These are phyloP conservation scores for Verticillium longisporum DNA, from an alignment of 2,329 filamentous ascomycete genomes.

Conservation along the genomic window DNA sequence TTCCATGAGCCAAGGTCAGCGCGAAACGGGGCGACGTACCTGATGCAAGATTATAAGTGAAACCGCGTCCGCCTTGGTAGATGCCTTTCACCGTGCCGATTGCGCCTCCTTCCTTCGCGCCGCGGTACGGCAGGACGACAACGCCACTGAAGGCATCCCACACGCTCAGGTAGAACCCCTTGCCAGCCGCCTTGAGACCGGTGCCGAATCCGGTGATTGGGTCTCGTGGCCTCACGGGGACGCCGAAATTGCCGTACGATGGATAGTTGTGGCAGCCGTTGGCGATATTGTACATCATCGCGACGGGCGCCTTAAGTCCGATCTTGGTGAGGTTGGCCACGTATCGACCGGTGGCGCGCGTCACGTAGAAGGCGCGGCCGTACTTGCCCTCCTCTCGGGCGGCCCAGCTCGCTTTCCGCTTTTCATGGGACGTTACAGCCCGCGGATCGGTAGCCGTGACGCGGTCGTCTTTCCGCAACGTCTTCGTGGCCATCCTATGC, in stretches of 20 bases:
- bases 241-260: slow-evolving; percentile 56
- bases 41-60: slow-evolving; percentile 34
- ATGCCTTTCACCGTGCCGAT: slow-evolving; percentile 56
- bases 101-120: slow-evolving; percentile 54
- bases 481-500: slow-evolving; percentile 22
- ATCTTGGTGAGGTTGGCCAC: slow-evolving; percentile 54
- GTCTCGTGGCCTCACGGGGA: slow-evolving; percentile 56
- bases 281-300: slow-evolving; percentile 61
- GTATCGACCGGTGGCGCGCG: slow-evolving; percentile 42
- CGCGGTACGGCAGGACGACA: slow-evolving; percentile 56
- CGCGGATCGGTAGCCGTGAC: slow-evolving; percentile 2
- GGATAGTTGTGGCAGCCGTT: slow-evolving; percentile 71
- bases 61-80: slow-evolving; percentile 35
- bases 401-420: slow-evolving; percentile 16
- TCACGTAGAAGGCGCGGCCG: slow-evolving; percentile 18
- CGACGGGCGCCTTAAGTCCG: slow-evolving; percentile 57
- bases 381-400: slow-evolving; percentile 17
- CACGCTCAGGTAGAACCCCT: slow-evolving; percentile 56
- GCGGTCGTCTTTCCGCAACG: slow-evolving; percentile 45
- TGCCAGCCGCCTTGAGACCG: slow-evolving; percentile 54
- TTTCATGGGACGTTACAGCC: slow-evolving; percentile 13
- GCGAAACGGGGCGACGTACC: slow-evolving; percentile 9
- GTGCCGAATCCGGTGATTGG: slow-evolving; percentile 61
- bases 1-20: no score
- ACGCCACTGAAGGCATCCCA: slow-evolving; percentile 65